phyloP scores from a whole-genome alignment of 2,329 filamentous ascomycete genomes.

The Clonostachys byssicola region DNA sequence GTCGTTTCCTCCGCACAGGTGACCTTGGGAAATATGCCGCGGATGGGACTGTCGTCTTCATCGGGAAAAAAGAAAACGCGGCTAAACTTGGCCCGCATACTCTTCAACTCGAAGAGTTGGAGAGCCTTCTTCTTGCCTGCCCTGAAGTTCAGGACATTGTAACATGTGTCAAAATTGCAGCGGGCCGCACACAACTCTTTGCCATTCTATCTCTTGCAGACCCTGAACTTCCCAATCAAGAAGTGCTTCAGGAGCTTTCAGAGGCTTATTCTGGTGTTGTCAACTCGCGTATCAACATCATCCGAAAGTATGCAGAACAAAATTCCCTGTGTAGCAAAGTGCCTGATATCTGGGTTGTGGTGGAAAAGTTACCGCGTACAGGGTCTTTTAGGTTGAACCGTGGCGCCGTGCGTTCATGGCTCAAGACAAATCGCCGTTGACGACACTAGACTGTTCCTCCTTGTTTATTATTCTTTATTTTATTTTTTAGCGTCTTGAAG shows the following conservation, averaged over 20 bases:
- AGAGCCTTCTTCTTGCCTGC: background rate
- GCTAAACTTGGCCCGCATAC: conserved; percentile 49
- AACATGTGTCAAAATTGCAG: background rate
- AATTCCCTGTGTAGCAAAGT: no score
- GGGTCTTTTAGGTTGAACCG: no score
- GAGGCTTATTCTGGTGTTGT: background rate
- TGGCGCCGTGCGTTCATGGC: no score
- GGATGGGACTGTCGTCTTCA: conserved; percentile 24
- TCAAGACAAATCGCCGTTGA: no score
- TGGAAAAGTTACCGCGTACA: no score
- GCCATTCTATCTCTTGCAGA: background rate
- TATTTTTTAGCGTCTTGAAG: no score
- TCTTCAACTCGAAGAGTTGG: conserved; percentile 29
- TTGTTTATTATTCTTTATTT: no score
- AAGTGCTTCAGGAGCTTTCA: background rate
- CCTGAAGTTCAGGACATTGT: background rate
- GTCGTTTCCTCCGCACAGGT: conserved; percentile 35
- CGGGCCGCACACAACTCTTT: background rate
- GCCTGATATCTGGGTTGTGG: no score
- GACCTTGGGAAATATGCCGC: conserved; percentile 35
- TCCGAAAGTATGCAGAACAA: no score
- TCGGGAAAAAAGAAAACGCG: conserved; percentile 46
- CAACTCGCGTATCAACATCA: no score
- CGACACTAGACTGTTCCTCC: no score
- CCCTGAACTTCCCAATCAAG: background rate